These are phyloP conservation scores for Aspergillus eucalypticola DNA, from an alignment of 2,329 filamentous ascomycete genomes.

Conservation along the genomic window DNA sequence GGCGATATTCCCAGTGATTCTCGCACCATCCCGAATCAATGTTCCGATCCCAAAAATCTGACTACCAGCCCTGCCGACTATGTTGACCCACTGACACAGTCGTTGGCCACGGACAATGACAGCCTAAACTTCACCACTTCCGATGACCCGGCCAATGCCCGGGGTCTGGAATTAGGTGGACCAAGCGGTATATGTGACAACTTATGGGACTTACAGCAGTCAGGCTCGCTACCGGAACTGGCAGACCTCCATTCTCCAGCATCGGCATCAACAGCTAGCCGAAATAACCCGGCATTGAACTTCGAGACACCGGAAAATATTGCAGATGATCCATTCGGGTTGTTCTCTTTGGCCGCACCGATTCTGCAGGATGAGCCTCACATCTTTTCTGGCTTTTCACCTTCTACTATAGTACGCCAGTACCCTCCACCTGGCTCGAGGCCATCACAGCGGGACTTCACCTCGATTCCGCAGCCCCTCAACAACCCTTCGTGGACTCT, in stretches of 20 bases:
- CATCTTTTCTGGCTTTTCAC: conserved; percentile 31
- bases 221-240: conserved; percentile 34
- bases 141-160: neutral
- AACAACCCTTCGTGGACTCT: conserved; percentile 57
- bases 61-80: conserved; percentile 5
- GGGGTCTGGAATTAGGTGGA: conserved; percentile 19
- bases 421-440: conserved; percentile 31
- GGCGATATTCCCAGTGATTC: conserved; percentile 10
- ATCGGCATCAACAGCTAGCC: conserved; percentile 17
- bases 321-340: conserved; percentile 22
- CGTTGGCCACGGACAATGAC: conserved; percentile 12
- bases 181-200: conserved; percentile 29
- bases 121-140: conserved; percentile 8
- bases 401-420: conserved; percentile 35
- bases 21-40: conserved; percentile 1
- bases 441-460: conserved; percentile 26
- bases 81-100: conserved; percentile 9
- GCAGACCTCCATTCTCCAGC: conserved; percentile 31
- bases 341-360: conserved; percentile 30
- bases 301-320: conserved; percentile 23
- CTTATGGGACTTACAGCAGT: conserved; percentile 34
- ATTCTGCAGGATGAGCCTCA: conserved; percentile 18
- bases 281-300: conserved; percentile 19
- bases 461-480: conserved; percentile 42
- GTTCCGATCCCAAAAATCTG: neutral